Evolutionary conservation across 495 filamentous ascomycete species (phyloP).

Genomic region (Neurospora cerealis): DNA sequence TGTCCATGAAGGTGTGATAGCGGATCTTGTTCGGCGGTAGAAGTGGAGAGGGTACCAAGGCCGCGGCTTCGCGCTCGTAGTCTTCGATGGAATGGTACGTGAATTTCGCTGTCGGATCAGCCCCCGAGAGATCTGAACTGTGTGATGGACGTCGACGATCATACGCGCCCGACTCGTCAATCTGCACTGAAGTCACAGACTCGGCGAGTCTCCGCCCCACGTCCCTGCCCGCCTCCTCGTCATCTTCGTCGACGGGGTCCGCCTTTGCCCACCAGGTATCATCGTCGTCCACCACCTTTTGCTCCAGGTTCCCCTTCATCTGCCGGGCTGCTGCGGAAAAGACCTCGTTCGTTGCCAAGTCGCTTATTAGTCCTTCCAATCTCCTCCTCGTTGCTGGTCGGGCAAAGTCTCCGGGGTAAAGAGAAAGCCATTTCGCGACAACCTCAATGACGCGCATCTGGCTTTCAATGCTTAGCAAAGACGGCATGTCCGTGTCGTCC

Average conservation of each 20-base stretch:
- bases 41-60: conserved; percentile 51
- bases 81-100: conserved; percentile 55
- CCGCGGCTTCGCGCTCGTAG: conserved; percentile 62
- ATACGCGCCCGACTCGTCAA: conserved; percentile 25
- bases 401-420: conserved; percentile 88
- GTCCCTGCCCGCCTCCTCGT: conserved; percentile 12
- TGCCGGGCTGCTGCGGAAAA: conserved; percentile 78
- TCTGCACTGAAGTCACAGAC: conserved; percentile 32
- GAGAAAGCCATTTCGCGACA: conserved; percentile 81
- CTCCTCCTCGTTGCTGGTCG: conserved; percentile 61
- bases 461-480: conserved; percentile 58
- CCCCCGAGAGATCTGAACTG: conserved; percentile 32
- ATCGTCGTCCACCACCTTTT: conserved; percentile 66
- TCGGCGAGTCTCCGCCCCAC: conserved; percentile 21
- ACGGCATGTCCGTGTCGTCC: conserved; percentile 47
- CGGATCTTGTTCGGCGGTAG: conserved; percentile 61
- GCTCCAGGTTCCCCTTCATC: conserved; percentile 53
- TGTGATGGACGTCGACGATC: conserved; percentile 35
- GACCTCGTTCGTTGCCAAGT: conserved; percentile 57
- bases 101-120: conserved; percentile 29
- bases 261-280: conserved; percentile 68
- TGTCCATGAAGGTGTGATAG: conserved; percentile 77
- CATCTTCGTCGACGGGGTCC: conserved; percentile 45
- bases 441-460: conserved; percentile 76
- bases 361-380: conserved; percentile 60